phyloP scores from a whole-genome alignment of 163 green algal genomes.

The Scenedesmus sp. region DNA sequence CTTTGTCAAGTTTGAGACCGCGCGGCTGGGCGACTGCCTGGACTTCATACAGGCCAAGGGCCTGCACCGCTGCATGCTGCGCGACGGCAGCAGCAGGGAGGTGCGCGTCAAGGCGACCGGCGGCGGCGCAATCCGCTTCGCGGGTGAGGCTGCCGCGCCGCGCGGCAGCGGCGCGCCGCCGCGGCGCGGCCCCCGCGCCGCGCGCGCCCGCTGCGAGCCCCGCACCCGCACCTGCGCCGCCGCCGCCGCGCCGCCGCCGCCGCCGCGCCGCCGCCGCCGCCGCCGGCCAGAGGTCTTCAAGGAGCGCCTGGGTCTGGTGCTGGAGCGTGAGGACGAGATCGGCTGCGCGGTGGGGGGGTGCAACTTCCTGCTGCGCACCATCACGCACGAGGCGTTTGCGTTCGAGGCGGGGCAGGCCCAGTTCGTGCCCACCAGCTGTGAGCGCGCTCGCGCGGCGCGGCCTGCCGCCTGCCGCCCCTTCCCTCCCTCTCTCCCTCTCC shows the following conservation, averaged over 20 bases:
- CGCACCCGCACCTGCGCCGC: too few relatives aligned
- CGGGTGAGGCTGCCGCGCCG: constrained; percentile 5
- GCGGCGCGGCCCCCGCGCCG: too few relatives aligned
- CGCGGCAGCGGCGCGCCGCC: too few relatives aligned
- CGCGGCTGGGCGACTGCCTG: constrained; percentile 85
- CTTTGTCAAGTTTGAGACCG: constrained; percentile 99
- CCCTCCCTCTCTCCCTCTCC: too few relatives aligned
- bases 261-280: too few relatives aligned
- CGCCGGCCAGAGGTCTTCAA: constrained; percentile 74
- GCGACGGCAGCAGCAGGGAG: constrained; percentile 48
- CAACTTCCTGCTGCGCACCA: constrained; percentile 97
- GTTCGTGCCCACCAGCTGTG: constrained; percentile 61
- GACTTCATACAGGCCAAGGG: constrained; percentile 96
- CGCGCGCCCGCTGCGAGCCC: too few relatives aligned
- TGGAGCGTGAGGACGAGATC: constrained; percentile 97
- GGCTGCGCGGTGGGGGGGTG: constrained; percentile 88
- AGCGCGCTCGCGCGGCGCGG: neutral
- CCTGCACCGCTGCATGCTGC: constrained; percentile 74
- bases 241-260: too few relatives aligned
- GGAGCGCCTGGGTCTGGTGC: constrained; percentile 86
- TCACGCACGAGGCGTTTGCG: constrained; percentile 95
- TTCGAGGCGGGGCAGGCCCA: constrained; percentile 68
- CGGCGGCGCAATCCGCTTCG: constrained; percentile 47
- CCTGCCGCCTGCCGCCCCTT: too few relatives aligned
- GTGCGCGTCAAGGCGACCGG: constrained; percentile 94